Conservation (phyloP, 2,329 filamentous ascomycete genomes). For the Beauveria caledonica region DNA sequence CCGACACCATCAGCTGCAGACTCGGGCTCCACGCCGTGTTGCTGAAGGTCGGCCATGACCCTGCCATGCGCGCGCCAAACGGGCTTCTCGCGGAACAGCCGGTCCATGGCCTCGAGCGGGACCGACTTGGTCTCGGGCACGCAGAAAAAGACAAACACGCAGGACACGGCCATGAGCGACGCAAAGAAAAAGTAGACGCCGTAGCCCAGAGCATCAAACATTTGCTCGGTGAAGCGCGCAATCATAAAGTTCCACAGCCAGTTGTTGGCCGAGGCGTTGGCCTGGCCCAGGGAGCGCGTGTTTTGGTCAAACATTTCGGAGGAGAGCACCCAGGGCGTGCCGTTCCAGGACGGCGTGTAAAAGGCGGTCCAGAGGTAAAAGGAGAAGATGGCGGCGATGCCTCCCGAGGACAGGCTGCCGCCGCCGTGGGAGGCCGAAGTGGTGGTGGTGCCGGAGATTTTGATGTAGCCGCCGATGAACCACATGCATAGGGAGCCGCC, state of each 20-base stretch:
- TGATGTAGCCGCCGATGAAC: conserved; percentile 42
- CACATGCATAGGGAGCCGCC: conserved; percentile 59
- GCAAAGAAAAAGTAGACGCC: conserved; percentile 65
- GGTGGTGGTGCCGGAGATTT: conserved; percentile 41
- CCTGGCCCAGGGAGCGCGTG: conserved; percentile 55
- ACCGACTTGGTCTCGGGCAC: conserved; percentile 60
- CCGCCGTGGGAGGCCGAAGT: conserved; percentile 22
- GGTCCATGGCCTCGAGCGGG: conserved; percentile 57
- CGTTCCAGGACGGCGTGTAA: conserved; percentile 67
- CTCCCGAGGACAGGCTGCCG: conserved; percentile 32
- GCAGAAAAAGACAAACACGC: conserved; percentile 53
- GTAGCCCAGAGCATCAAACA: conserved; percentile 51
- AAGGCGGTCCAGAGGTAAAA: conserved; percentile 54
- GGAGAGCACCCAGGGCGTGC: conserved; percentile 69
- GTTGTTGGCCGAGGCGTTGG: conserved; percentile 62
- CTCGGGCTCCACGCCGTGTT: not conserved
- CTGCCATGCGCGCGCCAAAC: conserved; percentile 33
- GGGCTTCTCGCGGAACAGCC: conserved; percentile 46
- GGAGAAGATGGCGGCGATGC: conserved; percentile 59
- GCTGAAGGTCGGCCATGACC: conserved; percentile 35
- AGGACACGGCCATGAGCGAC: conserved; percentile 48
- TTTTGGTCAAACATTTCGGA: conserved; percentile 68
- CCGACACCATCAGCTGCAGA: not conserved
- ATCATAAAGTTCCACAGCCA: conserved; percentile 69
- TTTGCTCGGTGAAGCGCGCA: conserved; percentile 57